These are phyloP conservation scores for Puccinia coronata DNA, from an alignment of 1,284 basidiomycete species.

Conservation along the genomic window DNA sequence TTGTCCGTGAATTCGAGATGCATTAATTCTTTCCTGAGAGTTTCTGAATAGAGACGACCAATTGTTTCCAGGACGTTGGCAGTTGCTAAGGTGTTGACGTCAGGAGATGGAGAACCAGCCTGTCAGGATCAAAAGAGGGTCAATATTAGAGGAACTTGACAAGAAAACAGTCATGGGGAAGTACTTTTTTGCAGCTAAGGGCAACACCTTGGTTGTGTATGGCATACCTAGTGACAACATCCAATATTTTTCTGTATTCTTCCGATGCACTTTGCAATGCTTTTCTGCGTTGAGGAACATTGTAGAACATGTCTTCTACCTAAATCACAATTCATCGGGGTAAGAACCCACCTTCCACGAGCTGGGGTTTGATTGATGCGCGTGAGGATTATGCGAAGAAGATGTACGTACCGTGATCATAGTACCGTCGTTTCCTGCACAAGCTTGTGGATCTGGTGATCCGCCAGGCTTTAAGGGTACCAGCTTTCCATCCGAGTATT, in stretches of 20 bases:
- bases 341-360: constrained; percentile 2
- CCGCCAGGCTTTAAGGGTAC: constrained; percentile 70
- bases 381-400: not conserved
- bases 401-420: constrained; percentile 70
- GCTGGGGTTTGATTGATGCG: not conserved
- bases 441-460: constrained; percentile 75
- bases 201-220: constrained; percentile 85
- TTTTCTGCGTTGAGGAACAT: constrained; percentile 82
- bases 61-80: constrained; percentile 74
- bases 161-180: not conserved
- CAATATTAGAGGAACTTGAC: not conserved
- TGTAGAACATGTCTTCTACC: constrained; percentile 96
- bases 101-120: constrained; percentile 37
- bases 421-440: constrained; percentile 92
- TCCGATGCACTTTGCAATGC: constrained; percentile 83
- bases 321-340: constrained; percentile 57
- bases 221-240: constrained; percentile 92
- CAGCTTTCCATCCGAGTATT: constrained; percentile 21
- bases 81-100: constrained; percentile 58
- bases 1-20: constrained; percentile 60
- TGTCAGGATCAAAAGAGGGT: not conserved
- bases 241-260: constrained; percentile 87
- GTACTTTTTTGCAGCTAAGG: constrained; percentile 86
- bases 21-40: constrained; percentile 78
- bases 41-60: constrained; percentile 75